Base-by-base conservation (phyloP, 495 filamentous ascomycete genomes). In the Monascus purpureus region DNA sequence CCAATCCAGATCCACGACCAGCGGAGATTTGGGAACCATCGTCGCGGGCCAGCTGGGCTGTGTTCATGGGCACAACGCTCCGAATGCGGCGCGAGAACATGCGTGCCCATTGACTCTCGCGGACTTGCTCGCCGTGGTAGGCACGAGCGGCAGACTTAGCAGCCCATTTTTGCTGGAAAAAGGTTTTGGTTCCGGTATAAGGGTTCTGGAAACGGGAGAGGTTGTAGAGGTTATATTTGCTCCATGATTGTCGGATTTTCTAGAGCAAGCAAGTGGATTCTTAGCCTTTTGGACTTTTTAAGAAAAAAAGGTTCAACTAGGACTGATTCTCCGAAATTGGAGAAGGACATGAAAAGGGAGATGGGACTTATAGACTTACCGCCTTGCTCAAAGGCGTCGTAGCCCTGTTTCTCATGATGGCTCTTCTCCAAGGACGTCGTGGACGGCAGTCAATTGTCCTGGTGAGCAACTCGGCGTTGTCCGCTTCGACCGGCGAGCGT, bases 151-250 rank as follows among this genome's bases (percentile, higher is more conserved):
- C 33, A 6, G 84, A 71, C 54, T 96, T 97, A 37, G 87, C 81
- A 0, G 48, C 46, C 86, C 86, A 97, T 81, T 95, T 96, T 52
- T 97, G 90, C 65, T 97, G 90, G 72, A 92, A 97, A 63, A 81
- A 88, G 29, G 86, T 94, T 26, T 56, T 55, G 7, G 38, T 47
- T 9, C 38, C 33, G 28, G 52, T 57, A 2, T 27, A 41, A 14
- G 63, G 61, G 25, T 43, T 43, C 33, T 57, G 49, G 29, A 70
- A 53, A 35, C 66, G 65, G 17, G 57, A 47, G 38, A 97, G 58
- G 63, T 94, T 95, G 70, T 80, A 97, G 40, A 97, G 67, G 47
- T 92, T 94, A 67, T 84, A 87, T 59, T 93, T 93, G 62, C 83
- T 92, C 92, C 87, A 95, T 69, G 82, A 86, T 69, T 88, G 83